phyloP scores from a whole-genome alignment of 225 moss, liverwort and hornwort genomes.

The Asterella californica region DNA sequence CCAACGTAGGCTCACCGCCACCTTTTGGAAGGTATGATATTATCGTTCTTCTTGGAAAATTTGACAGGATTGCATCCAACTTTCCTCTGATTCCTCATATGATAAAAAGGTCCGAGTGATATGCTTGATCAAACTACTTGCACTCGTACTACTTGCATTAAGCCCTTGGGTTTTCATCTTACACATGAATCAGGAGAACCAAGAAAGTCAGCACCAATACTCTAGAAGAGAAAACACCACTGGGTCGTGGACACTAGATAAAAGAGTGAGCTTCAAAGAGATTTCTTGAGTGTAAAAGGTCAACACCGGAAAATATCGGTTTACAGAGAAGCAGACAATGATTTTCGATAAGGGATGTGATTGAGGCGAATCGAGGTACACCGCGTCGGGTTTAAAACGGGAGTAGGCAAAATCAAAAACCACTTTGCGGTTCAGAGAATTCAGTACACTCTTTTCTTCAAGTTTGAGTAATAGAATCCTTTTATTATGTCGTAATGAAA shows the following conservation, averaged over 20 bases:
- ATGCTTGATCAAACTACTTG: conserved; percentile 56
- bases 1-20: conserved; percentile 80
- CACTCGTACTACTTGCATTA: conserved; percentile 80
- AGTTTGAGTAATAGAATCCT: too few relatives aligned
- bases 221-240: not conserved
- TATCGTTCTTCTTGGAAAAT: conserved; percentile 87
- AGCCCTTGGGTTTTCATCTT: conserved; percentile 85
- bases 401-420: too few relatives aligned
- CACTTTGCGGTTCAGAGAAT: too few relatives aligned
- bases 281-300: too few relatives aligned
- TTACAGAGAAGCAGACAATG: too few relatives aligned
- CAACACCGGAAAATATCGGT: not conserved
- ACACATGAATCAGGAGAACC: not conserved
- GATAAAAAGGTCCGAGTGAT: conserved; percentile 67
- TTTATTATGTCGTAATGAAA: too few relatives aligned
- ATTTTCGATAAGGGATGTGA: too few relatives aligned
- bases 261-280: too few relatives aligned
- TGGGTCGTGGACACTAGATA: not conserved
- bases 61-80: conserved; percentile 70
- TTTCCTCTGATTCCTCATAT: conserved; percentile 75
- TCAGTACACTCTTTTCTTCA: too few relatives aligned
- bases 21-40: conserved; percentile 91
- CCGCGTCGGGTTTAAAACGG: too few relatives aligned
- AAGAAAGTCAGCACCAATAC: too few relatives aligned
- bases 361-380: too few relatives aligned